Evolutionary conservation across 495 filamentous ascomycete genomes (phyloP).

Genomic region (Penicillium odoratum): DNA sequence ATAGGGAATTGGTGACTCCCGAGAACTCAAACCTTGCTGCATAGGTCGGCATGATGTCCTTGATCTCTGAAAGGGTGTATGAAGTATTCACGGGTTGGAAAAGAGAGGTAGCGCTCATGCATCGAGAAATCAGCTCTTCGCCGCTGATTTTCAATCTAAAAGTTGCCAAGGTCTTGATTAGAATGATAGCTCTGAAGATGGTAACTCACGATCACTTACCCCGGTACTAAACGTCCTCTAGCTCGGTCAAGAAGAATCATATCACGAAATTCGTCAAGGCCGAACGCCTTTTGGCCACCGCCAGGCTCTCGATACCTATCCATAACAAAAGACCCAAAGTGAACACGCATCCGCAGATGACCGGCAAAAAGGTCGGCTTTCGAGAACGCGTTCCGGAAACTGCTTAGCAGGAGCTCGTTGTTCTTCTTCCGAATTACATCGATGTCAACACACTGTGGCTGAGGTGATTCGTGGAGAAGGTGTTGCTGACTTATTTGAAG

Average conservation of each 20-base stretch:
- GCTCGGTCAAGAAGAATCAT: conserved; percentile 44
- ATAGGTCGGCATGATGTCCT: conserved; percentile 29
- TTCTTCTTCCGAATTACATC: conserved; percentile 2
- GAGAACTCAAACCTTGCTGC: conserved; percentile 48
- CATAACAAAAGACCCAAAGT: conserved; percentile 56
- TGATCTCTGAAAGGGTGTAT: conserved; percentile 18
- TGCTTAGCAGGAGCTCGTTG: conserved; percentile 20
- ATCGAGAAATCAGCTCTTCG: conserved; percentile 1
- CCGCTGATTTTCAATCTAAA: conserved; percentile 3
- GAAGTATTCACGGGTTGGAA: conserved; percentile 51
- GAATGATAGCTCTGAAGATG: neutral
- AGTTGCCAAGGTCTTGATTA: neutral
- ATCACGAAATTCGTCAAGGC: conserved; percentile 49
- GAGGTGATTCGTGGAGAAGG: neutral
- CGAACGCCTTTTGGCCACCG: conserved; percentile 34
- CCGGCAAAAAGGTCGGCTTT: conserved; percentile 36
- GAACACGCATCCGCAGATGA: conserved; percentile 53
- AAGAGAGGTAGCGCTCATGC: conserved; percentile 31
- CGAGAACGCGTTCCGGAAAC: conserved; percentile 31
- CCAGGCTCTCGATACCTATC: conserved; percentile 40
- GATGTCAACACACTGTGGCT: neutral
- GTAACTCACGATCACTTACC: conserved; percentile 26
- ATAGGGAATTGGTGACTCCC: conserved; percentile 21
- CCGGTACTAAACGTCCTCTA: conserved; percentile 38
- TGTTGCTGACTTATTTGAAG: neutral